Conservation (phyloP, 805 yeast genomes). For the Candida khao-thaluensis region DNA sequence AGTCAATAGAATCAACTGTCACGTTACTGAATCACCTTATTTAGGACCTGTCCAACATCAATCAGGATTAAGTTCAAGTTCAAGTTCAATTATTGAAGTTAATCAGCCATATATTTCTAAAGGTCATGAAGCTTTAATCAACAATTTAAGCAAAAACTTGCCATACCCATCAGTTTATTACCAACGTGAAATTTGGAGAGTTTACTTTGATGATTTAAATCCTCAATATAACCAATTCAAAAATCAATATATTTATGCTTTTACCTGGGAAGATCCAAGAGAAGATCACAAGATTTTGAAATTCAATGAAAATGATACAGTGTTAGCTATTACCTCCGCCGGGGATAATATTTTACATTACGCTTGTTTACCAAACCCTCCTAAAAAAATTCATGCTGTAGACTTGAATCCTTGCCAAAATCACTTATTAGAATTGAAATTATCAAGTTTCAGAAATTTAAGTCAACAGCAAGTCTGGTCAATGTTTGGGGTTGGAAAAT, state of each 20-base stretch:
- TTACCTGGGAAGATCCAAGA: slow-evolving; percentile 89
- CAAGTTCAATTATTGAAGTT: neutral
- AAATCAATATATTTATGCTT: slow-evolving; percentile 79
- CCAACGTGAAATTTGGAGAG: slow-evolving; percentile 76
- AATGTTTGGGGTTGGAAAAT: slow-evolving; percentile 73
- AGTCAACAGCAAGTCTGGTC: slow-evolving; percentile 64
- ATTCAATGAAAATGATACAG: slow-evolving; percentile 62
- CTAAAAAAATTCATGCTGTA: slow-evolving; percentile 77
- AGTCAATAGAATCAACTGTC: slow-evolving; percentile 66
- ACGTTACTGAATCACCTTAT: slow-evolving; percentile 82
- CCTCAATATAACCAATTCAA: slow-evolving; percentile 69
- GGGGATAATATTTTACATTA: slow-evolving; percentile 79
- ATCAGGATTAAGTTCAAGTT: slow-evolving; percentile 14
- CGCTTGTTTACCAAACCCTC: slow-evolving; percentile 70
- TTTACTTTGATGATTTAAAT: slow-evolving; percentile 71
- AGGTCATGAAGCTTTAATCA: slow-evolving; percentile 75
- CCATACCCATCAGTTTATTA: slow-evolving; percentile 82
- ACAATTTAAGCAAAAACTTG: slow-evolving; percentile 57
- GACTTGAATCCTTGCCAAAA: slow-evolving; percentile 83
- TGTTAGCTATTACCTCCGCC: slow-evolving; percentile 81
- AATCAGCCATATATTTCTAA: slow-evolving; percentile 44
- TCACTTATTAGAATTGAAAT: slow-evolving; percentile 73
- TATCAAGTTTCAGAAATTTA: slow-evolving; percentile 64
- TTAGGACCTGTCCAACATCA: too few relatives aligned
- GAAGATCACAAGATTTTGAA: slow-evolving; percentile 71